Evolutionary conservation across 345 rosid species (phyloP).

Genomic region (Citrus sp.): DNA sequence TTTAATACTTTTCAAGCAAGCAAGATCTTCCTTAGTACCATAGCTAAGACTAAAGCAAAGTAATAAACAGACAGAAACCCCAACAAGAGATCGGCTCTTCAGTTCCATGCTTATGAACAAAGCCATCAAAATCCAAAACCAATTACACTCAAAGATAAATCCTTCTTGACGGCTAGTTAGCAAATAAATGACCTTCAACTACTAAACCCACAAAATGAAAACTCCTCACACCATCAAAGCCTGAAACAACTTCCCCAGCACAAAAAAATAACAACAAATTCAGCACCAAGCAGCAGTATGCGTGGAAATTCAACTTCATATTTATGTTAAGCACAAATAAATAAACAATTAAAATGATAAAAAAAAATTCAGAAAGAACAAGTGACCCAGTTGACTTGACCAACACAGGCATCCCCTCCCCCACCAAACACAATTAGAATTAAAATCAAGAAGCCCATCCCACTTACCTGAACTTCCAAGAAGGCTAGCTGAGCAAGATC

Average conservation of each 20-base stretch:
- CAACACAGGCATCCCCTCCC: neutral
- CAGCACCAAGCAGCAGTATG: neutral
- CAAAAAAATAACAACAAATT: slow-evolving; percentile 12
- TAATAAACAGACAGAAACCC: slow-evolving; percentile 34
- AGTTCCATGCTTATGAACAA: slow-evolving; percentile 23
- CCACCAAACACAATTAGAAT: no score
- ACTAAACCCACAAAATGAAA: slow-evolving; percentile 5
- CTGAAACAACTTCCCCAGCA: slow-evolving; percentile 22
- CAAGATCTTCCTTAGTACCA: slow-evolving; percentile 40
- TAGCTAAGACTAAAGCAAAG: slow-evolving; percentile 32
- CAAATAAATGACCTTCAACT: slow-evolving; percentile 15
- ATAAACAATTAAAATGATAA: slow-evolving; percentile 11
- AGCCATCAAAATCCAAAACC: slow-evolving; percentile 15
- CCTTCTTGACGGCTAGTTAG: slow-evolving; percentile 9
- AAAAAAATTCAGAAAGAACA: neutral
- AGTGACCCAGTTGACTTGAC: slow-evolving; percentile 16
- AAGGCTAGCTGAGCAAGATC: slow-evolving; percentile 14
- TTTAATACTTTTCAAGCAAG: slow-evolving; percentile 45
- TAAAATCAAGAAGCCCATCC: no score
- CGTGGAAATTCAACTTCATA: neutral
- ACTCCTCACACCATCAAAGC: slow-evolving; percentile 17
- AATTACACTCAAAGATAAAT: slow-evolving; percentile 1
- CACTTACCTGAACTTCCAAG: slow-evolving; percentile 26
- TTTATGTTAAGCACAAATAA: neutral
- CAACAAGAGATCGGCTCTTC: slow-evolving; percentile 20